Conservation (phyloP, 352 stramenopile species). For the Globisporangium orthogonon region DNA sequence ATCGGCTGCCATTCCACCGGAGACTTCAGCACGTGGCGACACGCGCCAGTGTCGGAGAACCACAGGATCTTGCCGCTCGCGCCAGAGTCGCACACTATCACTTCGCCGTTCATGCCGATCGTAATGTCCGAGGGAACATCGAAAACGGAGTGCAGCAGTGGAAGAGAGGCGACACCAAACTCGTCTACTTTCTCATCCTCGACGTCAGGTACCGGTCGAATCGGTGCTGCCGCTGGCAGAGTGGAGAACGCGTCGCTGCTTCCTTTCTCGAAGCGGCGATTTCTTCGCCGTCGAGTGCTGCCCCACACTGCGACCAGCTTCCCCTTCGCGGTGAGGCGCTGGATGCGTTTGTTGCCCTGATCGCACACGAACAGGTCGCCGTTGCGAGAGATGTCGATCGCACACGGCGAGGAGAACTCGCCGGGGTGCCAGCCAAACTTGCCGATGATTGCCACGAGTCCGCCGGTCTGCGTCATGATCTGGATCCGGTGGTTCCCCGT, state of each 20-base stretch:
- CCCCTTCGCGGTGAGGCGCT: conserved; percentile 39
- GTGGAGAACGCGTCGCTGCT: background rate
- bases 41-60: conserved; percentile 34
- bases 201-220: background rate
- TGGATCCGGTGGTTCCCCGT: conserved; percentile 52
- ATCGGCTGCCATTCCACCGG: conserved; percentile 10
- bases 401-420: conserved; percentile 29
- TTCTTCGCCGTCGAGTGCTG: conserved; percentile 15
- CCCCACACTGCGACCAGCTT: conserved; percentile 39
- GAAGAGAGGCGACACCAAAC: background rate
- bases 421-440: conserved; percentile 20
- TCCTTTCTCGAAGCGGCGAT: background rate
- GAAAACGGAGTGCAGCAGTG: conserved; percentile 21
- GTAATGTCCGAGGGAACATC: conserved; percentile 19
- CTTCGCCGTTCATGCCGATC: conserved; percentile 22
- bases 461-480: conserved; percentile 39
- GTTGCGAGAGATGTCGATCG: conserved; percentile 29
- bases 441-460: conserved; percentile 31
- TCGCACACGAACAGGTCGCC: conserved; percentile 60
- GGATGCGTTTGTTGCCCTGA: conserved; percentile 50
- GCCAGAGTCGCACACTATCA: conserved; percentile 37
- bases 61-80: conserved; percentile 22
- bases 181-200: background rate
- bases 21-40: conserved; percentile 26
- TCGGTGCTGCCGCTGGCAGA: background rate